Evolutionary conservation across 768 basidiomycete species (phyloP).

Genomic region (Phallus indusiatus): DNA sequence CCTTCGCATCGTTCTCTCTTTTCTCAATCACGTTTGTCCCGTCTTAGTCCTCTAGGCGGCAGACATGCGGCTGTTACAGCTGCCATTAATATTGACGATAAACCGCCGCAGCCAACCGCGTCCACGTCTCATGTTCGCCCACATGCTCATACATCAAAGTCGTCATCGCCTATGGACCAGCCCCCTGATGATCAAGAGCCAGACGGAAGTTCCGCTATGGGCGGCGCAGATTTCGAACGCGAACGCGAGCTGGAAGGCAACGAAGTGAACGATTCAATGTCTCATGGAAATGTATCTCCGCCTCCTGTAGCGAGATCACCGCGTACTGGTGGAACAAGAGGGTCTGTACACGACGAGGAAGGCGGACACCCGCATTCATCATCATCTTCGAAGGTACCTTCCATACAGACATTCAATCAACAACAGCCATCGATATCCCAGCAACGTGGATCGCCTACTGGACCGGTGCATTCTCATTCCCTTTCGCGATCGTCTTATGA

Average conservation of each 20-base stretch:
- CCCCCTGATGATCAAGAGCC: neutral
- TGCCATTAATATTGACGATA: constrained; percentile 66
- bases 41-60: constrained; percentile 59
- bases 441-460: neutral
- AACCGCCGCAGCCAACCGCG: neutral
- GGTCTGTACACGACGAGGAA: neutral
- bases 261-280: neutral
- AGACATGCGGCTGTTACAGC: constrained; percentile 77
- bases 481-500: constrained; percentile 25
- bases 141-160: neutral
- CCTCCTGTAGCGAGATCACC: neutral
- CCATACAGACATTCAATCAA: neutral
- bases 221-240: neutral
- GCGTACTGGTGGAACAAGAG: neutral
- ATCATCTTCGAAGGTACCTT: neutral
- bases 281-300: neutral
- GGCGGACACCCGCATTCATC: neutral
- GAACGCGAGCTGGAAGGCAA: neutral
- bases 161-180: neutral
- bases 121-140: neutral
- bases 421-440: neutral
- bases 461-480: neutral
- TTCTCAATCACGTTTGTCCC: neutral
- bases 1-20: neutral
- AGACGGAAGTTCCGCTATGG: neutral